Base-by-base conservation (phyloP, 2,329 filamentous ascomycete species). In the Microcera coccophila region DNA sequence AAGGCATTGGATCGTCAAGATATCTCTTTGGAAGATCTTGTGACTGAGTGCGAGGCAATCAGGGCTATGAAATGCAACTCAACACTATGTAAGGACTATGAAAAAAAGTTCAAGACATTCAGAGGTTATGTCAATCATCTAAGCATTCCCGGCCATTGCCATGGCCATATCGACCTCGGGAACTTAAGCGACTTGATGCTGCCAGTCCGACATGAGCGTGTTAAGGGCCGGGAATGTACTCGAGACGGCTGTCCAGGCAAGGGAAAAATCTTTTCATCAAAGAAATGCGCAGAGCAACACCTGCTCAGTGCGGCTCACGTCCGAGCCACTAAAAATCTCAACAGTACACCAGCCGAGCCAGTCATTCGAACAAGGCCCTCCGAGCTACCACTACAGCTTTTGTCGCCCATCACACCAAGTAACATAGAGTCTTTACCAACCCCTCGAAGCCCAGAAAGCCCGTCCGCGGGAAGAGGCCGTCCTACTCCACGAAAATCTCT, bases 41-140 rank as follows among this genome's bases (percentile, higher is more conserved):
- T 28, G 1, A 32, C 38, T 0, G 57, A 61, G 7, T 51, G 56
- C 26, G 42, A 53, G 7, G 48, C 57, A 0, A 48, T 59, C 0
- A 38, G 57, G 3, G 11, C 19, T 4, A 16, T 50, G 1, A 24
- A 36, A 4, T 61, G 59, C 32, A 55, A 41, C 9, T 38, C 45
- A 1, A 22, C 35, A 0, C n/a, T n/a, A 2, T 62, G 59, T 2
- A 3, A 19, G 0, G n/a, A 26, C 1, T 55, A 41, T 4, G 55
- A 45, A 0, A 12, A 48, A 1, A 28, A 11, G 0, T 50, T 61
- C 8, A 37, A 42, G 0, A 42, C 36, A 1, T 17, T 47, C 1
- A 44, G 36, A 1, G 15, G 9, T 1, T 50, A 46, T 20, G 54
- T 52, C 14, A 20, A 32, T 0, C 55, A 58, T 4, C 24, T 58